Evolutionary conservation across 352 stramenopile genomes (phyloP), one percentile per base, ranked within the genome.

Genomic region (Phytopythium cucurbitacearum): DNA sequence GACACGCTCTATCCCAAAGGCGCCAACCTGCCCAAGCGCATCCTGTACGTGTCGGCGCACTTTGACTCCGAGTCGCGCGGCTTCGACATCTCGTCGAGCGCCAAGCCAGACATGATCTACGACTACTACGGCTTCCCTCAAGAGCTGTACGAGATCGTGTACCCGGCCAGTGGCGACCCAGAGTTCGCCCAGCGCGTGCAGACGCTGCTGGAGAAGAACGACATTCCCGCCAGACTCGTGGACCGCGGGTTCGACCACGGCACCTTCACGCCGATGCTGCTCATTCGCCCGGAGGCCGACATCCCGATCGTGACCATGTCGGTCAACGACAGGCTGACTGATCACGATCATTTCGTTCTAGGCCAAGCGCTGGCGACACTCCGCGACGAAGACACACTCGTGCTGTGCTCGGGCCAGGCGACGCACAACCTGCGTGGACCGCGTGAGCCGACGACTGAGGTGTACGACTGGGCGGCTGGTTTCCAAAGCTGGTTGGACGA

Each of bases 121-220:
- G 92, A 98, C 71, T 98, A 97, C 69, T 85, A 82, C 51, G 83
- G 83, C 8, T 98, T 98, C 62, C 85, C 89, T 4, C 40, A 46
- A 0, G 69, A 97, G 51, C 72, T 81, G 4, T 98, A 98, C 67
- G 48, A 96, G 12, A 73, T 92, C 57, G 65, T 80, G 34, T 97
- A 97, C 54, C 66, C 73, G 3, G 85, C 80, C 11, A 80, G 78
- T 13, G 89, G 87, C 7, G 59, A 85, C 52, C 87, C 85, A 0
- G 60, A 53, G 7, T 69, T 97, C 8, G 87, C 88, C 3, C 32
- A 73, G 32, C 59, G 70, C 54, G 87, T 97, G 48, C 67, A 91
- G 28, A 37, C 60, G 3, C 54, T 94, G 8, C 66, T 97, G 0
- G 35, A 57, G 6, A 55, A 67, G 10, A 65, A 63, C 28, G 70